Base-by-base conservation (phyloP, 495 filamentous ascomycete genomes). In the Hypoxylon crocopeplum region DNA sequence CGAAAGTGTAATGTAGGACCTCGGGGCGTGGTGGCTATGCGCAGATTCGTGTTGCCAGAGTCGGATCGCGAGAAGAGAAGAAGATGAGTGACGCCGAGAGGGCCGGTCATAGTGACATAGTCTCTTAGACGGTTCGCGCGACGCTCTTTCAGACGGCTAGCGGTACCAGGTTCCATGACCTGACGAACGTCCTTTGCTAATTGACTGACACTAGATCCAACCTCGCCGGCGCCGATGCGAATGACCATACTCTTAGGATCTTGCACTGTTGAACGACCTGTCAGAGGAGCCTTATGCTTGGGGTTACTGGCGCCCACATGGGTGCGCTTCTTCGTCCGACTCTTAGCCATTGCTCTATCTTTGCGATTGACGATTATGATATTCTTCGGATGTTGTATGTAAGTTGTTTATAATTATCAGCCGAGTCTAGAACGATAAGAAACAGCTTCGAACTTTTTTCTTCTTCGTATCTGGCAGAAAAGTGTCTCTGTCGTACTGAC, bases 211-310 rank as follows among this genome's bases (percentile, higher is more conserved):
- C 89, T 95, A 48, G 90, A 85, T 54, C 94, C 94, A 25, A 98
- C 91, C 69, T 97, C 91, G 60, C 91, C 88, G 68, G 91, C 94
- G 64, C 95, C 94, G 48, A 97, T 92, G 62, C 94, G 87, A 74
- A 99, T 95, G 47, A 99, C 94, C 95, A 99, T 98, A 66, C 88
- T 93, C 80, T 96, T 97, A 12, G 94, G 94, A 45, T 84, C 82
- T 52, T 84, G 84, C 13, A 80, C 76, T 36, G 81, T 72, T 33
- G 61, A 64, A 15, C 65, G 68, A 5, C 61, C 62, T 1, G 48
- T 21, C 27, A 59, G 59, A 41, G 67, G 65, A 15, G 65, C 61
- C 59, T 66, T 61, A 39, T 68, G 54, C 38, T 79, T 79, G 44
- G 83, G 86, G 76, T 89, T 89, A 58, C 81, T 81, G 17, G 88